phyloP scores from a whole-genome alignment of 495 filamentous ascomycete species.

The Entonaema liquescens region DNA sequence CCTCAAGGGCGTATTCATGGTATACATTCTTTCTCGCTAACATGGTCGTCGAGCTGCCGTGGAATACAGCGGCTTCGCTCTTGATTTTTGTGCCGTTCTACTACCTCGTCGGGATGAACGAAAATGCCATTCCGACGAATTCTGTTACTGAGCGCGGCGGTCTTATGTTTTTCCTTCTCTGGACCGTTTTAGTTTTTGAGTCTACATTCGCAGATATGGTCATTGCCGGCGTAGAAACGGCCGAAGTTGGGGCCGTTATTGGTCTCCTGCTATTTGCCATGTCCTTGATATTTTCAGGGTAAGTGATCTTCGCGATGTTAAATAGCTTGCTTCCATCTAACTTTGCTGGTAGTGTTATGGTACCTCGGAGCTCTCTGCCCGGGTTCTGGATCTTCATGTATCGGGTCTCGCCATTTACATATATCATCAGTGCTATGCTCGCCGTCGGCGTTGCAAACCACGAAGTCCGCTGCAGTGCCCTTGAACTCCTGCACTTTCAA shows the following conservation, averaged over 20 bases:
- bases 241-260: slow-evolving; percentile 70
- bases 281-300: slow-evolving; percentile 22
- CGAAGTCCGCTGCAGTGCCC: slow-evolving; percentile 57
- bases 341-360: slow-evolving; percentile 54
- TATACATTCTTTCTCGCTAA: slow-evolving; percentile 81
- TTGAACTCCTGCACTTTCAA: slow-evolving; percentile 60
- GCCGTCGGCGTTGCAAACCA: slow-evolving; percentile 60
- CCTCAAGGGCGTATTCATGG: slow-evolving; percentile 83
- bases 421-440: slow-evolving; percentile 62
- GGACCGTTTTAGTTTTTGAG: slow-evolving; percentile 72
- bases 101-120: slow-evolving; percentile 79
- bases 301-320: not conserved
- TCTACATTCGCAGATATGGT: slow-evolving; percentile 73
- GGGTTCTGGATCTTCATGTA: slow-evolving; percentile 79
- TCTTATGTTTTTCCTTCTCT: slow-evolving; percentile 71
- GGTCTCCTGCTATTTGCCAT: slow-evolving; percentile 32
- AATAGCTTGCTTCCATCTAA: slow-evolving; percentile 40
- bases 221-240: slow-evolving; percentile 69
- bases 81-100: slow-evolving; percentile 77
- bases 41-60: slow-evolving; percentile 76
- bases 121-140: slow-evolving; percentile 68
- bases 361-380: slow-evolving; percentile 60
- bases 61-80: slow-evolving; percentile 74
- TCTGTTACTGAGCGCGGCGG: slow-evolving; percentile 65
- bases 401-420: slow-evolving; percentile 69